Evolutionary conservation across 2,329 filamentous ascomycete species (phyloP), one percentile per base, ranked within the genome.

Genomic region (Cephalotrichum gorgonifer): DNA sequence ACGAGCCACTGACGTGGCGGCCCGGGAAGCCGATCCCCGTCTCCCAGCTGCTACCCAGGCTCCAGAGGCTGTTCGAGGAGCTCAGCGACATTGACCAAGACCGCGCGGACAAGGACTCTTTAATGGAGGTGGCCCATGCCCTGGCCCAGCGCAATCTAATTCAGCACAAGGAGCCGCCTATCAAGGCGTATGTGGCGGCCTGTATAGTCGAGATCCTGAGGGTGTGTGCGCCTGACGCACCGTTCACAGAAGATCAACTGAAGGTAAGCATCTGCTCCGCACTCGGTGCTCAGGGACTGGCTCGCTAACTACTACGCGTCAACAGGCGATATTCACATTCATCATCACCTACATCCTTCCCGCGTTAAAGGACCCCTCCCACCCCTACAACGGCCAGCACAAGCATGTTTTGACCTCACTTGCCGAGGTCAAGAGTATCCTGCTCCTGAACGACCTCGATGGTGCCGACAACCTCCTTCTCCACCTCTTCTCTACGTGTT

Each of bases 131-230:
- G 54, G 88, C 91, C 47, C 86, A 89, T 61, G 87, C 95, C 59
- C 76, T 98, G 42, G 88, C 84, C 6, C 82, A 83, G 54, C 81
- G 84, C 53, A 88, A 93, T 60, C 73, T 98, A 23, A 70, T 98
- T 43, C 81, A 80, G 52, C 93, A 98, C 68, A 95, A 95, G 70
- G 93, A 98, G 65, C 86, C 84, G 55, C 93, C 93, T 50, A 89
- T 98, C 55, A 85, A 86, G 65, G 91, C 93, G 25, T 95, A 86
- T 72, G 80, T 87, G 28, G 83, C 89, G 41, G 87, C 87, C 60
- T 97, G 90, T 64, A 74, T 97, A 53, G 89, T 96, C 49, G 93
- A 98, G 64, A 86, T 98, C 56, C 78, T 98, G 62, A 85, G 87
- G 58, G 76, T 98, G 50, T 95, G 88, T 67, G 93, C 93, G 26